phyloP scores from a whole-genome alignment of 2,329 filamentous ascomycete genomes.

The Epichloe sp. region DNA sequence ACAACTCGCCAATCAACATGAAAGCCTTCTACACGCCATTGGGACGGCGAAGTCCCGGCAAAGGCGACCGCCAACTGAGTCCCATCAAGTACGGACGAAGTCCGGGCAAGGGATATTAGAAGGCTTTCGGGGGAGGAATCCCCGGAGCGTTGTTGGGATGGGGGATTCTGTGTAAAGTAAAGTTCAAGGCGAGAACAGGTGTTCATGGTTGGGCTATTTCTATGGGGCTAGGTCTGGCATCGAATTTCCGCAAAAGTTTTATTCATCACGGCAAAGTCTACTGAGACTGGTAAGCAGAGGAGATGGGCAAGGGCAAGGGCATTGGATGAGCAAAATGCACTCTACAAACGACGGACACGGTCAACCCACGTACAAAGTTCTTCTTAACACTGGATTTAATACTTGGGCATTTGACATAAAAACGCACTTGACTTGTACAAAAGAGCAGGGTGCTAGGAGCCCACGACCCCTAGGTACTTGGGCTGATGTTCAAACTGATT shows the following conservation, averaged over 20 bases:
- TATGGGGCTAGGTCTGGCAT: not conserved
- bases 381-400: not conserved
- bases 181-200: not conserved
- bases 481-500: too few species aligned
- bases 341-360: not conserved
- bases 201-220: not conserved
- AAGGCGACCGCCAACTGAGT: conserved; percentile 34
- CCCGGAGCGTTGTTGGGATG: not conserved
- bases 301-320: not conserved
- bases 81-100: conserved; percentile 31
- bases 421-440: too few species aligned
- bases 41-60: conserved; percentile 33
- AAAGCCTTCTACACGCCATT: conserved; percentile 34
- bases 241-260: not conserved
- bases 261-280: not conserved
- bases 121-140: not conserved
- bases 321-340: not conserved
- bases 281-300: not conserved
- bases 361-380: not conserved
- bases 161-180: not conserved
- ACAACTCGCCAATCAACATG: conserved; percentile 32
- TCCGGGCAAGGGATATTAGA: conserved; percentile 21
- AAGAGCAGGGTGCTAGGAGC: too few species aligned
- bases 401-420: too few species aligned
- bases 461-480: too few species aligned